A percentile compares a stretch with the other conserved stretches of the same genome.
phyloP scores from a whole-genome alignment of 306 rosid genomes.

The Cucurbita moschata region DNA sequence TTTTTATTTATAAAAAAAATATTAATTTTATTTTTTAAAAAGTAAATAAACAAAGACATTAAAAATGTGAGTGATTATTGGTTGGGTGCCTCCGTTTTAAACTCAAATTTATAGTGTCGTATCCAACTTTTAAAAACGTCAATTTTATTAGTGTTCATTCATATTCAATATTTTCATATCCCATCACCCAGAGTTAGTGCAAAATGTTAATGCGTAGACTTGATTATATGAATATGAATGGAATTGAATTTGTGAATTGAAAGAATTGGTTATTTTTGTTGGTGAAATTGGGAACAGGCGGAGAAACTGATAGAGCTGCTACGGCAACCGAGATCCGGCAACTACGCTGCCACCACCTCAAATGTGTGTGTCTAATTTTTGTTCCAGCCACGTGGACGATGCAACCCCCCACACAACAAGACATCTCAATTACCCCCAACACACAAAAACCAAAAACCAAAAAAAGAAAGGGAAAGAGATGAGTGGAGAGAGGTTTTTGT shows the following conservation, averaged over 20 bases:
- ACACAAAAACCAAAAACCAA: not conserved
- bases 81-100: not conserved
- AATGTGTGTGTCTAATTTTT: conserved; percentile 24
- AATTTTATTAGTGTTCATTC: no score
- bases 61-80: not conserved
- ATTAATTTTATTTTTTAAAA: not conserved
- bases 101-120: no score
- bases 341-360: conserved; percentile 29
- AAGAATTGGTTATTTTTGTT: not conserved
- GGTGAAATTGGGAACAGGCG: conserved; percentile 44
- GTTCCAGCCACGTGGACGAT: conserved; percentile 1
- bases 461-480: not conserved
- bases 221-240: not conserved
- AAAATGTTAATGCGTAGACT: not conserved
- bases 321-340: conserved; percentile 89
- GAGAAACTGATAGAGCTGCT: conserved; percentile 75
- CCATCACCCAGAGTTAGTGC: not conserved
- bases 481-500: conserved; percentile 2
- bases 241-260: not conserved
- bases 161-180: not conserved
- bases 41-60: not conserved
- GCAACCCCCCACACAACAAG: conserved; percentile 2
- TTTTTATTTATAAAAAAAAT: not conserved
- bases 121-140: no score
- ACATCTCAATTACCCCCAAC: not conserved